Conservation (phyloP, 2,329 filamentous ascomycete genomes). For the Pseudogymnoascus sp. region DNA sequence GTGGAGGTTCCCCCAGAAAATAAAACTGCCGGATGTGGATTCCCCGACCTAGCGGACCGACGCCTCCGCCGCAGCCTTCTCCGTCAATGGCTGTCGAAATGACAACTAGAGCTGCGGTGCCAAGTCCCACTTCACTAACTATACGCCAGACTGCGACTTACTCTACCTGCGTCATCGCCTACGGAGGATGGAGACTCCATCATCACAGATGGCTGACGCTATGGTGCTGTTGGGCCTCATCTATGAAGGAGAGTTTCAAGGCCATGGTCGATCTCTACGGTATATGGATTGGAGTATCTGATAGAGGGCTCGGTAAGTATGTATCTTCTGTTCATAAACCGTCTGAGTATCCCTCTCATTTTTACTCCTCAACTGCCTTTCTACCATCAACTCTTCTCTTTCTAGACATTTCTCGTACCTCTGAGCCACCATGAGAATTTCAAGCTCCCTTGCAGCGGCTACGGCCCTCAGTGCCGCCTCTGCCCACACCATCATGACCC, state of each 20-base stretch:
- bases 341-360: neutral
- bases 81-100: neutral
- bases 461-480: constrained; percentile 33
- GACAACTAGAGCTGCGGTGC: neutral
- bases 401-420: neutral
- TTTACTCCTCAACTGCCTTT: neutral
- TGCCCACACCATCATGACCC: constrained; percentile 45
- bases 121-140: neutral
- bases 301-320: neutral
- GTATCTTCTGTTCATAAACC: constrained; percentile 3
- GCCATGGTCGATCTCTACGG: constrained; percentile 6
- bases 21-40: neutral
- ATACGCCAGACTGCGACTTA: neutral
- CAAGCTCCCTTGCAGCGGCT: constrained; percentile 27
- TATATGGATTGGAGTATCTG: neutral
- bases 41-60: constrained; percentile 2
- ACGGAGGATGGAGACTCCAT: neutral
- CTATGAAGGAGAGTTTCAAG: neutral
- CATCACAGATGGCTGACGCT: neutral
- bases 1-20: neutral
- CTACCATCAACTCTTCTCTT: neutral
- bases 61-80: neutral
- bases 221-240: neutral
- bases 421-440: constrained; percentile 15
- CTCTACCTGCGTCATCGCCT: neutral